A percentile compares a stretch with the other conserved stretches of the same genome.
Evolutionary conservation across 2,329 filamentous ascomycete species (phyloP).

Genomic region (Penicillium sp.): DNA sequence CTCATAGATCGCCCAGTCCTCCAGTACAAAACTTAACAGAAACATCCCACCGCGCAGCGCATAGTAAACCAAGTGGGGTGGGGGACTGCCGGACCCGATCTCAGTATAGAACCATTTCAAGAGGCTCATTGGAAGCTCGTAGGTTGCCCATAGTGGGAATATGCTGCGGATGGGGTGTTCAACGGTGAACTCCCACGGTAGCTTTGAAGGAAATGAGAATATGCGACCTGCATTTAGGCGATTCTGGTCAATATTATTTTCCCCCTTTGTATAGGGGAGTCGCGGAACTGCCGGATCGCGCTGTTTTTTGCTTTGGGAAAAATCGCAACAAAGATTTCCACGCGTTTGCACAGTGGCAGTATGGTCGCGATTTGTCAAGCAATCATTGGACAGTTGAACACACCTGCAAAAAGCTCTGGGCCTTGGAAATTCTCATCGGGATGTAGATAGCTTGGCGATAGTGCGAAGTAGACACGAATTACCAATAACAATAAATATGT

Average conservation of each 20-base stretch:
- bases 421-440: slow-evolving; percentile 99
- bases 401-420: slow-evolving; percentile 94
- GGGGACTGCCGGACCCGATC: slow-evolving; percentile 68
- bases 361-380: not conserved
- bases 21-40: slow-evolving; percentile 87
- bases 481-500: slow-evolving; percentile 80
- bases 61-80: slow-evolving; percentile 87
- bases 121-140: slow-evolving; percentile 89
- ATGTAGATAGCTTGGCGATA: slow-evolving; percentile 94
- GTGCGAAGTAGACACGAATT: slow-evolving; percentile 87
- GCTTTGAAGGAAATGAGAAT: slow-evolving; percentile 83
- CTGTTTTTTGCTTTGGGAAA: not conserved
- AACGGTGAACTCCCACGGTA: slow-evolving; percentile 95
- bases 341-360: not conserved
- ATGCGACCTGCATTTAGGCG: slow-evolving; percentile 68
- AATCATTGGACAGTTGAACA: slow-evolving; percentile 32
- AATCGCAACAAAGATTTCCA: not conserved
- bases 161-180: slow-evolving; percentile 87
- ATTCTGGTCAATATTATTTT: slow-evolving; percentile 7
- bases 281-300: slow-evolving; percentile 3
- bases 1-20: slow-evolving; percentile 97
- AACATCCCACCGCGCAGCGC: slow-evolving; percentile 88
- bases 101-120: slow-evolving; percentile 91
- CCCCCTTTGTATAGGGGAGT: slow-evolving; percentile 2
- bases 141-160: slow-evolving; percentile 93